Evolutionary conservation across 2,329 filamentous ascomycete genomes (phyloP).

Genomic region (Pseudogymnoascus sp.): DNA sequence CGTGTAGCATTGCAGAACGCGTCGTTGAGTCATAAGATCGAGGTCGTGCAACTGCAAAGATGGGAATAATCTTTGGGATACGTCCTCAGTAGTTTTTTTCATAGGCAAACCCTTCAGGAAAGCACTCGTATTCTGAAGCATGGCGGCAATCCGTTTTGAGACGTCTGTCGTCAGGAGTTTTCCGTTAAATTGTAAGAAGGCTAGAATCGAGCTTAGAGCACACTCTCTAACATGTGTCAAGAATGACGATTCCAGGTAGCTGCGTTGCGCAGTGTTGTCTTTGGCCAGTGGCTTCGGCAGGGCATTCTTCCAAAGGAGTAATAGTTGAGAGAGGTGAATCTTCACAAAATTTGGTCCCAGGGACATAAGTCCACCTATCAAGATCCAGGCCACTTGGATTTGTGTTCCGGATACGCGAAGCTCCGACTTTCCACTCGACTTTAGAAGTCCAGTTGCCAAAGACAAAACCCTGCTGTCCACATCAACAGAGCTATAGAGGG

Average conservation of each 20-base stretch:
- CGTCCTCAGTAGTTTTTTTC: constrained; percentile 81
- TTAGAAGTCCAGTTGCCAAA: constrained; percentile 85
- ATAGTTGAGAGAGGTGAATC: constrained; percentile 88
- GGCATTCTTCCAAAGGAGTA: constrained; percentile 95
- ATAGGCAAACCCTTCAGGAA: constrained; percentile 80
- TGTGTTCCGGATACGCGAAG: constrained; percentile 86
- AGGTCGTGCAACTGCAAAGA: constrained; percentile 84
- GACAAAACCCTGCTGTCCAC: constrained; percentile 87
- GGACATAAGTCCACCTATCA: constrained; percentile 94
- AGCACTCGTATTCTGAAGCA: constrained; percentile 89
- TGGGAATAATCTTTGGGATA: constrained; percentile 73
- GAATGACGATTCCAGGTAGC: constrained; percentile 83
- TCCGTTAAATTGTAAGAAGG: constrained; percentile 90
- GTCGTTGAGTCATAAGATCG: constrained; percentile 84
- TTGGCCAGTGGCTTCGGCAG: constrained; percentile 89
- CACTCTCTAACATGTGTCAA: constrained; percentile 92
- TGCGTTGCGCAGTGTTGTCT: constrained; percentile 79
- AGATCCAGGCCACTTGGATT: constrained; percentile 94
- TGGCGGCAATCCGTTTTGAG: constrained; percentile 81
- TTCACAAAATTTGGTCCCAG: constrained; percentile 97
- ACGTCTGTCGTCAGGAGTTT: constrained; percentile 88
- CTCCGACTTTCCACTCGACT: constrained; percentile 86
- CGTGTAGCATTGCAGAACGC: constrained; percentile 90
- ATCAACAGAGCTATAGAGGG: constrained; percentile 89
- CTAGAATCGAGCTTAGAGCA: constrained; percentile 80